Evolutionary conservation across 2,329 filamentous ascomycete species (phyloP).

Genomic region (Emergomyces africanus): DNA sequence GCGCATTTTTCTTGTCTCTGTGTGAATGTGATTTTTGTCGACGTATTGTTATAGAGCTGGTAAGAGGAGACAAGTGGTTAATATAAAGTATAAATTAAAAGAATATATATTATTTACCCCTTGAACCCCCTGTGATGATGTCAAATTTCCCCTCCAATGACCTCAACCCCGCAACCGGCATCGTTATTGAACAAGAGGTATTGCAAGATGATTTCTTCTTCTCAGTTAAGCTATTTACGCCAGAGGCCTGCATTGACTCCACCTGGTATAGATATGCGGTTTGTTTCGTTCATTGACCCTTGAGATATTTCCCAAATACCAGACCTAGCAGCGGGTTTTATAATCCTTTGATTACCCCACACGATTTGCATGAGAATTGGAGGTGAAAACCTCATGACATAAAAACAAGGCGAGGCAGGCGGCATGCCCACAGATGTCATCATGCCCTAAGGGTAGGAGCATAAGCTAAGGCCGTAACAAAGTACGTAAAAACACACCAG

Average conservation of each 20-base stretch:
- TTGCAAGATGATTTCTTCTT: neutral
- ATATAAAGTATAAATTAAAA: neutral
- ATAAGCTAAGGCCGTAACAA: neutral
- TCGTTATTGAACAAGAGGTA: neutral
- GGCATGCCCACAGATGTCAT: neutral
- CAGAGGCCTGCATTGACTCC: neutral
- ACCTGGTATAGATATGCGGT: neutral
- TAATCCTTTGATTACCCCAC: neutral
- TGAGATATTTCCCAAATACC: neutral
- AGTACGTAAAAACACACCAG: neutral
- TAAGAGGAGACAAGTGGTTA: neutral
- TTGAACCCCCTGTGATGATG: conserved; percentile 65
- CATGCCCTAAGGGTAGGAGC: neutral
- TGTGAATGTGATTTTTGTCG: neutral
- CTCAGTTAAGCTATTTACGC: neutral
- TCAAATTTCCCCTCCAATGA: conserved; percentile 59
- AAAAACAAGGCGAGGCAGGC: neutral
- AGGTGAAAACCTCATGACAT: neutral
- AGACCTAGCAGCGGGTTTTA: neutral
- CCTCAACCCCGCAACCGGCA: neutral
- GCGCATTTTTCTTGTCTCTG: conserved; percentile 3
- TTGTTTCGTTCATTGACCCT: too few relatives aligned
- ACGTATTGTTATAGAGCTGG: neutral
- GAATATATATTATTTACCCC: conserved; percentile 47
- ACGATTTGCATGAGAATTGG: neutral